These are phyloP conservation scores for Cutaneotrichosporon cavernicola DNA, from an alignment of 1,284 basidiomycete species.

Conservation along the genomic window DNA sequence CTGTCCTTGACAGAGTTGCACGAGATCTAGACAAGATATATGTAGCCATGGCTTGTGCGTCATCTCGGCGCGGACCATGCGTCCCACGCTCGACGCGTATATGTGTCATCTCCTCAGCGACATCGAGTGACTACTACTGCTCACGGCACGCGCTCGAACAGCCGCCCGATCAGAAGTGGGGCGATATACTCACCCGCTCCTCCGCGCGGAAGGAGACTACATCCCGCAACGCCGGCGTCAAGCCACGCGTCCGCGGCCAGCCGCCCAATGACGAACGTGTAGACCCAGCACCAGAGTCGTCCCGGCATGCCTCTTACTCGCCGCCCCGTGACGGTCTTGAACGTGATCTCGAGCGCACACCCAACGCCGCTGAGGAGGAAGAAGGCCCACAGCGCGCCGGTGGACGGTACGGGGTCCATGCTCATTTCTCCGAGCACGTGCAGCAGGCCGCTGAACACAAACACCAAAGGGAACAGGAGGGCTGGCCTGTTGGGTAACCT, in stretches of 20 bases:
- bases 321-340: slow-evolving; percentile 29
- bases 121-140: background rate
- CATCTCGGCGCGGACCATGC: too few species aligned
- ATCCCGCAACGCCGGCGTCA: slow-evolving; percentile 27
- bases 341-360: slow-evolving; percentile 24
- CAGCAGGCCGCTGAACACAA: slow-evolving; percentile 44
- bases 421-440: slow-evolving; percentile 46
- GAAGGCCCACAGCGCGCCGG: slow-evolving; percentile 34
- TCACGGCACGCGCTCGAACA: slow-evolving; percentile 5
- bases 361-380: slow-evolving; percentile 45
- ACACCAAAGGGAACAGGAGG: slow-evolving; percentile 37
- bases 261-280: slow-evolving; percentile 32
- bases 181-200: slow-evolving; percentile 16
- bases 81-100: too few species aligned
- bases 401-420: slow-evolving; percentile 40
- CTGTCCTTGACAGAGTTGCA: too few species aligned
- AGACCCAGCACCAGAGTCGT: slow-evolving; percentile 36
- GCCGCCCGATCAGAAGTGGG: background rate
- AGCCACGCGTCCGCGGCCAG: slow-evolving; percentile 38
- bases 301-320: slow-evolving; percentile 44
- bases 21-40: too few species aligned
- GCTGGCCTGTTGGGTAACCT: slow-evolving; percentile 29
- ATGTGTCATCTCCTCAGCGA: too few species aligned
- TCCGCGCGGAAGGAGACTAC: slow-evolving; percentile 1
- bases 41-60: too few species aligned